Conservation (phyloP, 2,329 filamentous ascomycete species). For the Colletotrichum tamarilloi region DNA sequence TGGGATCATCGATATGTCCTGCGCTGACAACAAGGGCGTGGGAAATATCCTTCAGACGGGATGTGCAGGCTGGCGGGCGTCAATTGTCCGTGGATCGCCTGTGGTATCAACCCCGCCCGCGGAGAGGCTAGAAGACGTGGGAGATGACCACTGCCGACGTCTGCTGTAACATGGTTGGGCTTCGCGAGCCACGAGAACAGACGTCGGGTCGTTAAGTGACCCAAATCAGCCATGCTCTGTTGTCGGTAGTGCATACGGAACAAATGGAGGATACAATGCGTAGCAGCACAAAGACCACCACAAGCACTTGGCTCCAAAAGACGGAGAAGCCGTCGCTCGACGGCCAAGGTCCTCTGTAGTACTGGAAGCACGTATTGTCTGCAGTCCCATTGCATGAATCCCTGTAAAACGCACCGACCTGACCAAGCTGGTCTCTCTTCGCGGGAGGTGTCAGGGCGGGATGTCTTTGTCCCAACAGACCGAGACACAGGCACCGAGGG, state of each 20-base stretch:
- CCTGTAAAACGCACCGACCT: constrained; percentile 27
- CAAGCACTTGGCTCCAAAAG: constrained; percentile 4
- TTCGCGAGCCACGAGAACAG: constrained; percentile 18
- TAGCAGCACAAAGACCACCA: neutral
- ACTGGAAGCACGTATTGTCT: neutral
- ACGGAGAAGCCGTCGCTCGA: constrained; percentile 15
- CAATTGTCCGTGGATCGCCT: constrained; percentile 13
- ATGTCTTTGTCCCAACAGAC: constrained; percentile 23
- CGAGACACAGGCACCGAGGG: neutral
- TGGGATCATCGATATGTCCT: neutral
- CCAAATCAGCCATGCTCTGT: neutral
- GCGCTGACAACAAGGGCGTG: neutral
- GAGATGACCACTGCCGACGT: neutral
- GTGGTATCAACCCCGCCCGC: constrained; percentile 14
- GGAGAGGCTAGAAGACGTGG: constrained; percentile 1
- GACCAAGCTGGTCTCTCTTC: constrained; percentile 22
- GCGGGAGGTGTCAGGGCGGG: constrained; percentile 28
- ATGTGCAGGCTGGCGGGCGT: neutral
- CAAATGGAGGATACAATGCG: constrained; percentile 2
- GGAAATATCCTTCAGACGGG: neutral
- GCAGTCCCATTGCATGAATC: constrained; percentile 9
- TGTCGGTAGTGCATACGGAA: neutral
- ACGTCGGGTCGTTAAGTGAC: constrained; percentile 13
- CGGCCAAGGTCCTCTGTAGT: neutral
- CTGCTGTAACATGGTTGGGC: constrained; percentile 9